A percentile compares a stretch with the other conserved stretches of the same genome.
Evolutionary conservation across 495 filamentous ascomycete species (phyloP).

Genomic region (Penicillium coprophilum): DNA sequence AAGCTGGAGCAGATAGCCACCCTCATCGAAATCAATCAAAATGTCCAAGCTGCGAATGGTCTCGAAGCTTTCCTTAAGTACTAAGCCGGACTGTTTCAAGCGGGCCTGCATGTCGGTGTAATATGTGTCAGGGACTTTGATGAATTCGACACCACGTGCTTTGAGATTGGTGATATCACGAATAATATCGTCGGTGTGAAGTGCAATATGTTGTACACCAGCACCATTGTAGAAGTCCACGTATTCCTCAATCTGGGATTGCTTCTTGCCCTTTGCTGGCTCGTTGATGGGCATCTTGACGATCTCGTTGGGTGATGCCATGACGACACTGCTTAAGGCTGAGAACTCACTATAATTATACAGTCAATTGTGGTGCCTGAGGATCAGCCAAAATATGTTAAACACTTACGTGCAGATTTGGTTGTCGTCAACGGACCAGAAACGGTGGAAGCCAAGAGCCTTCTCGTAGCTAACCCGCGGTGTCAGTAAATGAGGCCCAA

Average conservation of each 20-base stretch:
- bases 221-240: slow-evolving; percentile 82
- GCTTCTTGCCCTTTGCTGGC: slow-evolving; percentile 80
- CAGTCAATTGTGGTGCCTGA: neutral
- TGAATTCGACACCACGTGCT: slow-evolving; percentile 83
- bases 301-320: slow-evolving; percentile 75
- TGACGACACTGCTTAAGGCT: slow-evolving; percentile 79
- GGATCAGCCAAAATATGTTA: neutral
- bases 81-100: slow-evolving; percentile 52
- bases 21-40: slow-evolving; percentile 88
- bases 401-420: slow-evolving; percentile 68
- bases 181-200: slow-evolving; percentile 77
- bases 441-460: slow-evolving; percentile 86
- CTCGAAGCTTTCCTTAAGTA: slow-evolving; percentile 73
- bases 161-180: slow-evolving; percentile 69
- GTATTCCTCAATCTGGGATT: slow-evolving; percentile 91
- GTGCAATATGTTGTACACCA: slow-evolving; percentile 89
- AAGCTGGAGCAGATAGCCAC: slow-evolving; percentile 78
- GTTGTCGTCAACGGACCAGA: slow-evolving; percentile 90
- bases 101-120: slow-evolving; percentile 73
- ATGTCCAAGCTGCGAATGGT: slow-evolving; percentile 72
- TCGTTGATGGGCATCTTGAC: slow-evolving; percentile 99
- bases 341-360: slow-evolving; percentile 63
- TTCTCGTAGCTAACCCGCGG: slow-evolving; percentile 64
- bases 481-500: slow-evolving; percentile 21
- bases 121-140: slow-evolving; percentile 77